Evolutionary conservation across 1,139 yeast species (phyloP).

Genomic region (Debaryomyces singareniensis): DNA sequence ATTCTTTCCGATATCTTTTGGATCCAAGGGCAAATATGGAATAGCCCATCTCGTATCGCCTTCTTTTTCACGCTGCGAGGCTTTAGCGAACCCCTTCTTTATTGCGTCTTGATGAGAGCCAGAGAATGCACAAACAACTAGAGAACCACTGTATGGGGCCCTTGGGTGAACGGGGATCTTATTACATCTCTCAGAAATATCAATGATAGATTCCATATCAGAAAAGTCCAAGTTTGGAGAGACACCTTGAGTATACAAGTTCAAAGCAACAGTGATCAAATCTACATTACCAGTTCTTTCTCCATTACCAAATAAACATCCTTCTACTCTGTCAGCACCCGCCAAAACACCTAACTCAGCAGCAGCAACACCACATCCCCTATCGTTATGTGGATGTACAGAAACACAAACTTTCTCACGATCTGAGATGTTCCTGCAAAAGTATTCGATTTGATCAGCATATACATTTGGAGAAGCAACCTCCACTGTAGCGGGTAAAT

Average conservation of each 20-base stretch:
- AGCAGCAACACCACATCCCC: constrained; percentile 49
- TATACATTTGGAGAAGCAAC: constrained; percentile 44
- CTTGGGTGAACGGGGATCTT: constrained; percentile 43
- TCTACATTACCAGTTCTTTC: constrained; percentile 48
- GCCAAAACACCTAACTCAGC: constrained; percentile 44
- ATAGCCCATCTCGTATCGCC: constrained; percentile 30
- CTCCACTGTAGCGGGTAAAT: constrained; percentile 46
- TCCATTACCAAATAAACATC: constrained; percentile 45
- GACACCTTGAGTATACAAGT: constrained; percentile 42
- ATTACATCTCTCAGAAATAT: constrained; percentile 40
- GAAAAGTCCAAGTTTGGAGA: constrained; percentile 41
- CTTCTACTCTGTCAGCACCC: constrained; percentile 47
- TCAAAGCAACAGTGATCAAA: constrained; percentile 41
- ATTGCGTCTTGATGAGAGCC: constrained; percentile 49
- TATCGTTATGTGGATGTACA: constrained; percentile 43
- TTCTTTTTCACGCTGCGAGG: constrained; percentile 18
- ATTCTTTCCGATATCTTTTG: constrained; percentile 43
- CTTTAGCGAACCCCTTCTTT: constrained; percentile 37
- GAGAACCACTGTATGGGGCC: constrained; percentile 45
- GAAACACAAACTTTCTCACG: constrained; percentile 41
- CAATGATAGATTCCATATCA: constrained; percentile 34
- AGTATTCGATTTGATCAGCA: constrained; percentile 46
- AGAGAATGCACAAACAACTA: constrained; percentile 44
- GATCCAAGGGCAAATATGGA: constrained; percentile 46
- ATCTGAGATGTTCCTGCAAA: constrained; percentile 33